Conservation (phyloP, 129 eudicot genomes). For the Flaveria ramosissima region DNA sequence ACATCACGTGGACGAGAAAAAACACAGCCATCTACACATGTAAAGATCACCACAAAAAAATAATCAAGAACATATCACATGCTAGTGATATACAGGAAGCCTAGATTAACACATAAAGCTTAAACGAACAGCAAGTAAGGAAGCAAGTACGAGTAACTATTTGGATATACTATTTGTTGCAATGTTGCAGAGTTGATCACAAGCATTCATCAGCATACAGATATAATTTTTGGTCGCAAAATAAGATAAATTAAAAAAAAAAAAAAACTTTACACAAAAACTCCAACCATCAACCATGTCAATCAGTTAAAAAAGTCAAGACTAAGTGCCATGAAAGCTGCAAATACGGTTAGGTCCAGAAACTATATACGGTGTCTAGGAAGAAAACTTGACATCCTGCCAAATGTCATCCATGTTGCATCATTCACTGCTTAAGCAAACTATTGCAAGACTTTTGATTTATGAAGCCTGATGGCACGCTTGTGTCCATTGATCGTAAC, state of each 20-base stretch:
- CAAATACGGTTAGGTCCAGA: not conserved
- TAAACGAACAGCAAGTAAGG: not conserved
- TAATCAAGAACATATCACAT: constrained; percentile 35
- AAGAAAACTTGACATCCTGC: not conserved
- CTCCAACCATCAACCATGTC: not conserved
- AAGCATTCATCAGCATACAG: not conserved
- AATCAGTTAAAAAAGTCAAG: not conserved
- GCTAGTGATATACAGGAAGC: constrained; percentile 23
- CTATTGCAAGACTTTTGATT: not conserved
- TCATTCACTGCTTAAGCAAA: not conserved
- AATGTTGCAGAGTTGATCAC: not conserved
- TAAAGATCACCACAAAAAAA: constrained; percentile 32
- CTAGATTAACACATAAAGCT: constrained; percentile 21
- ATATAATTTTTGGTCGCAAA: not conserved
- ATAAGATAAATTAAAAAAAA: not conserved
- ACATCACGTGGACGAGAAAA: constrained; percentile 39
- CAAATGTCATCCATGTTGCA: not conserved
- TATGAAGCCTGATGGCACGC: not conserved
- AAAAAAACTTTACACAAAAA: not conserved
- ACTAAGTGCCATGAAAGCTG: not conserved
- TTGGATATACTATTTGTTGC: not conserved
- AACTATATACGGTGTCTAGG: not conserved
- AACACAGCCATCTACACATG: constrained; percentile 53
- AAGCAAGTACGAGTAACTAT: not conserved
- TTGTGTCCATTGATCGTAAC: not conserved